Evolutionary conservation across 2,329 filamentous ascomycete species (phyloP).

Genomic region (Fusarium pseudograminearum): DNA sequence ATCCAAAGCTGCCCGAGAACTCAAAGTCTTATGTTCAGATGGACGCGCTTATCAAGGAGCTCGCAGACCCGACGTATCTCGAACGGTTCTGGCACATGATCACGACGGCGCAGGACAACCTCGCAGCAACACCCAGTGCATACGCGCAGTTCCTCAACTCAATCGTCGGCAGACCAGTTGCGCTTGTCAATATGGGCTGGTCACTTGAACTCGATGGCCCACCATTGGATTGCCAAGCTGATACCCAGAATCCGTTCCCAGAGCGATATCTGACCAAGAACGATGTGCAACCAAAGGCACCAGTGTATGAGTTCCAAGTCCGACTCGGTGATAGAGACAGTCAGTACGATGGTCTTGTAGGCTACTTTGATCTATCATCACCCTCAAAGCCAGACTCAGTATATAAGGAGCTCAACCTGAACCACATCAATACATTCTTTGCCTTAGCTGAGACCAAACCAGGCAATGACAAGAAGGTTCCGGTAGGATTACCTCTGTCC

Average conservation of each 20-base stretch:
- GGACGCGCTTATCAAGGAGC: background rate
- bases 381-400: background rate
- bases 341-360: background rate
- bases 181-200: constrained; percentile 56
- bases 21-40: background rate
- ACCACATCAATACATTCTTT: background rate
- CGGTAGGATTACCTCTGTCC: too few relatives aligned
- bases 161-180: constrained; percentile 57
- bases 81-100: constrained; percentile 53
- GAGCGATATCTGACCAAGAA: too few relatives aligned
- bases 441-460: too few relatives aligned
- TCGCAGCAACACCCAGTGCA: constrained; percentile 48
- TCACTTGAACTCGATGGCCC: constrained; percentile 52
- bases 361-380: background rate
- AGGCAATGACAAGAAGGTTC: too few relatives aligned
- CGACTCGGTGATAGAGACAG: background rate
- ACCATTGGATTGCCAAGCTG: background rate
- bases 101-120: constrained; percentile 42
- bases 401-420: background rate
- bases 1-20: background rate
- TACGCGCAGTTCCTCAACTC: constrained; percentile 54
- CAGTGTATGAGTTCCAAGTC: background rate
- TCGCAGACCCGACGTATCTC: constrained; percentile 45
- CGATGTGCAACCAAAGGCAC: background rate
- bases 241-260: too few relatives aligned